Percentiles rank a stretch among this genome's conserved stretches.
These are phyloP conservation scores for Pseudogymnoascus sp. DNA, from an alignment of 2,329 filamentous ascomycete species.

Conservation along the genomic window DNA sequence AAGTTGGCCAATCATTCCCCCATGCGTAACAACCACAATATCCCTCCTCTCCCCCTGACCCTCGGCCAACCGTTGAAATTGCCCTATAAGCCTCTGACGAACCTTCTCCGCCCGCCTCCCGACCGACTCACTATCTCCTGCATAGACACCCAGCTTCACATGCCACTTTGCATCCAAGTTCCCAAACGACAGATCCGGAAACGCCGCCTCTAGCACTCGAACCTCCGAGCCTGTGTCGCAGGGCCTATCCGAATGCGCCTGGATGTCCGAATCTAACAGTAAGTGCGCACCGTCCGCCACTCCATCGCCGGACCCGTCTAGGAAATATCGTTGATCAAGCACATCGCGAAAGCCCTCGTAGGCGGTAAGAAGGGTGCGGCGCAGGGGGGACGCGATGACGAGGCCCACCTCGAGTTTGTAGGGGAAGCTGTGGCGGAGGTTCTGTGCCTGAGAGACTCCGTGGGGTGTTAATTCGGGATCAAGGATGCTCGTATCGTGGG, in stretches of 20 bases:
- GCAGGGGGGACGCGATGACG: slow-evolving; percentile 68
- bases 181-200: neutral
- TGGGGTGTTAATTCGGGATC: slow-evolving; percentile 69
- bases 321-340: neutral
- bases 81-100: neutral
- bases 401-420: slow-evolving; percentile 56
- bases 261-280: neutral
- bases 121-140: neutral
- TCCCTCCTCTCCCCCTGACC: neutral
- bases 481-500: slow-evolving; percentile 53
- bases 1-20: neutral
- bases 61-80: neutral
- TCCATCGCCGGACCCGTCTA: neutral
- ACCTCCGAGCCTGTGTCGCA: neutral
- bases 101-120: neutral
- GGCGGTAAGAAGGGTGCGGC: slow-evolving; percentile 70
- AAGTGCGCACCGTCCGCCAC: neutral
- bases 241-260: neutral
- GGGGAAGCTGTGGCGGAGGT: slow-evolving; percentile 53
- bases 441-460: slow-evolving; percentile 65
- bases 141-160: neutral
- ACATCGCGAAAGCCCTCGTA: slow-evolving; percentile 48
- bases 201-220: neutral
- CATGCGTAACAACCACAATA: neutral
- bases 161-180: neutral